Conservation (phyloP, 768 basidiomycete species). For the Boletus subcaerulescens region DNA sequence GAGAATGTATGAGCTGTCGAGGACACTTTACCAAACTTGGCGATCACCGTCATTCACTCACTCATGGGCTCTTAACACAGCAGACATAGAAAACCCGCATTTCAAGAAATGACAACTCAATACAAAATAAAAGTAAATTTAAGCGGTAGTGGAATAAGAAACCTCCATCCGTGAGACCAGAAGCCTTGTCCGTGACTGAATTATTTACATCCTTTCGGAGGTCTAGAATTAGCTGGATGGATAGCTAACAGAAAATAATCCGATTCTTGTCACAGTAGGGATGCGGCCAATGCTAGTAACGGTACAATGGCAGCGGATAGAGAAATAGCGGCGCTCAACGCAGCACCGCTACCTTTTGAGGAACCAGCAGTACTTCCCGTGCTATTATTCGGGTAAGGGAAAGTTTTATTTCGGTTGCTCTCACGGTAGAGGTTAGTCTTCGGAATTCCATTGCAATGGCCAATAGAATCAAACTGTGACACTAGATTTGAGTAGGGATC, state of each 20-base stretch:
- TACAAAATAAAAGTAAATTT: constrained; percentile 9
- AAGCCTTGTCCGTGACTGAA: not conserved
- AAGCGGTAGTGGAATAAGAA: not conserved
- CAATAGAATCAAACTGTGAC: constrained; percentile 66
- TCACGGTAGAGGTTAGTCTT: constrained; percentile 77
- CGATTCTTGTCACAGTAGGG: constrained; percentile 15
- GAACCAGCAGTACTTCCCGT: not conserved
- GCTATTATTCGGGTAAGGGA: constrained; percentile 48
- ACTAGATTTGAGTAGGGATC: not conserved
- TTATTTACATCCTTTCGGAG: too few species aligned
- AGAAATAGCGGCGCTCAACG: constrained; percentile 16
- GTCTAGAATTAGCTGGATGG: constrained; percentile 22
- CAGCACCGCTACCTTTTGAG: constrained; percentile 2
- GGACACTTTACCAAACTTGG: constrained; percentile 9
- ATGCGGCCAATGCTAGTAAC: constrained; percentile 11
- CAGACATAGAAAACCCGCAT: not conserved
- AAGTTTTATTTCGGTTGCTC: constrained; percentile 67
- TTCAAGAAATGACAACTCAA: not conserved
- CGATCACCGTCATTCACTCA: not conserved
- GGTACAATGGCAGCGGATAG: constrained; percentile 9
- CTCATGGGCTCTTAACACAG: too few species aligned
- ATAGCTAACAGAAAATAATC: constrained; percentile 8
- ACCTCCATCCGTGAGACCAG: too few species aligned
- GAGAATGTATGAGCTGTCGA: not conserved
- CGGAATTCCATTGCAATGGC: constrained; percentile 67